Base-by-base conservation (phyloP, 208 protist species). In the Leishmania braziliensis region DNA sequence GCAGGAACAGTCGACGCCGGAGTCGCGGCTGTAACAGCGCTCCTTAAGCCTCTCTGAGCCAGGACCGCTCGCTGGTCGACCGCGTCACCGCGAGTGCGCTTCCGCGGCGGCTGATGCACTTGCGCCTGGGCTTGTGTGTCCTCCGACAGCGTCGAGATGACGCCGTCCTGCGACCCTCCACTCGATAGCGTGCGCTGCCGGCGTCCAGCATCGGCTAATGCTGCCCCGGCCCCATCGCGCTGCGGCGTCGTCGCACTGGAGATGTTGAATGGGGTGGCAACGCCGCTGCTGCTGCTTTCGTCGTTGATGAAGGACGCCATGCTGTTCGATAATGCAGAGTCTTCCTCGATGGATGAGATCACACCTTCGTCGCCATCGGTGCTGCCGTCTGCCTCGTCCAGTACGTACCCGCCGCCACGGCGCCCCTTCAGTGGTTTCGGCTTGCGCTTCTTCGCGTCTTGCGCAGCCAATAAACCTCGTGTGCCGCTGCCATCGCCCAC, bases 1-100 rank as follows among this genome's bases (percentile, higher is more conserved):
- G 86, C 83, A 4, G 91, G 82, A 36, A 97, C 66, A 12, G 89
- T 87, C 3, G 79, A 80, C 23, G 33, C 82, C 26, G 76, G 77
- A 51, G 76, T 72, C 43, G 53, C 50, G 29, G 36, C 81, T 43
- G 50, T 33, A 51, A 46, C 43, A 51, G 69, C 46, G 9, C 69
- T 46, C 8, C 10, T 46, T 16, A 73, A 5, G 14, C 73, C 76
- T 33, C 63, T 62, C n/a, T 23, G 71, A 58, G 20, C 65, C 48
- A 36, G 12, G 16, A 5, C 60, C 20, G 43, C 36, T 53, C 69
- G 69, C 54, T 70, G 69, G 51, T 36, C 79, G 0, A 48, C 39
- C 16, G 43, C 16, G 20, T 87, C 80, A 50, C 81, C 77, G 69
- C 82, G 82, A 0, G 72, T 29, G n/a, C 77, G 69, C 82, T 85